These are phyloP conservation scores for Salix koriyanagi DNA, from an alignment of 345 rosid genomes.

Conservation along the genomic window DNA sequence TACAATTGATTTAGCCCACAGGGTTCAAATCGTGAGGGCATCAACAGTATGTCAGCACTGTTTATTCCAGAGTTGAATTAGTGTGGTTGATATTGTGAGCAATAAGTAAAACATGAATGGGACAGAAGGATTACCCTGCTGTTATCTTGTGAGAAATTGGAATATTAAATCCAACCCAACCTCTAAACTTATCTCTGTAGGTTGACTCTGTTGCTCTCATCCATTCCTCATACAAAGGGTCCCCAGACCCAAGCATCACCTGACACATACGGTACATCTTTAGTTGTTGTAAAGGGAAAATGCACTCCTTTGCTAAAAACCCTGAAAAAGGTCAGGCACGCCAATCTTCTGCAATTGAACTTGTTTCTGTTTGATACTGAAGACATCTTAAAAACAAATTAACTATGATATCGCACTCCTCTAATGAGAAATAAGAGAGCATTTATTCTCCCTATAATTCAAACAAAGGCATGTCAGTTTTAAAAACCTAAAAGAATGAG, in stretches of 20 bases:
- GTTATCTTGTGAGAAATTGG: constrained; percentile 92
- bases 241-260: constrained; percentile 98
- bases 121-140: constrained; percentile 64
- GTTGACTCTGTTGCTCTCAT: constrained; percentile 71
- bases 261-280: constrained; percentile 24
- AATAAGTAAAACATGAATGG: background rate
- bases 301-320: background rate
- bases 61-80: constrained; percentile 22
- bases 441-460: background rate
- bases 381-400: background rate
- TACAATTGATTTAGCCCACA: constrained; percentile 93
- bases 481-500: background rate
- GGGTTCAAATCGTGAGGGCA: constrained; percentile 98
- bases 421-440: background rate
- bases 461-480: background rate
- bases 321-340: background rate
- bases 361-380: background rate
- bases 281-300: background rate
- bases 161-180: constrained; percentile 95
- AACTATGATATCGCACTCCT: background rate
- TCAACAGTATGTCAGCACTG: constrained; percentile 92
- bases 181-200: constrained; percentile 74
- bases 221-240: constrained; percentile 71
- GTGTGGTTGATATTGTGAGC: background rate
- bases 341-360: background rate